Evolutionary conservation across 1,139 yeast genomes (phyloP).

Genomic region (Pneumocystis sp.): DNA sequence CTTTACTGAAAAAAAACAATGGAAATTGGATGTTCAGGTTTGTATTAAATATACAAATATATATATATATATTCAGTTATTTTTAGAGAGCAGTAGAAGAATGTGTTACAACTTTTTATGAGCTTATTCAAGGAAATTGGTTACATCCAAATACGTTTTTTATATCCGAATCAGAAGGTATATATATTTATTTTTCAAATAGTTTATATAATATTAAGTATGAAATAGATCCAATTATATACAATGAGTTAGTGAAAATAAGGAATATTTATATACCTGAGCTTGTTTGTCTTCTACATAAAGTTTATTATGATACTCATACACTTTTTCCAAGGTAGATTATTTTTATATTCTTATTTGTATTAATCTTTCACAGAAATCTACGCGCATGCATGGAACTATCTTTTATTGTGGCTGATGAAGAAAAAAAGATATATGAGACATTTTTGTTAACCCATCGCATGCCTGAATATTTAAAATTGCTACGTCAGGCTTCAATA

Average conservation of each 20-base stretch:
- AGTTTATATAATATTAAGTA: neutral
- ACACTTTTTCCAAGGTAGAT: neutral
- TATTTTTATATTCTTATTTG: neutral
- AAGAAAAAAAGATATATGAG: neutral
- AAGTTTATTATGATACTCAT: conserved; percentile 6
- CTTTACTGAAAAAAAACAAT: conserved; percentile 6
- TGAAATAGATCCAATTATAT: neutral
- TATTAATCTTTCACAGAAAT: neutral
- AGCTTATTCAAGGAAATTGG: conserved; percentile 8
- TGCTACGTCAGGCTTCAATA: neutral
- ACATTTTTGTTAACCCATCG: neutral
- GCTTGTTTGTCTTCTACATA: conserved; percentile 8
- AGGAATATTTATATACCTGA: conserved; percentile 10
- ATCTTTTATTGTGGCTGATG: neutral
- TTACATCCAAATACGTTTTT: conserved; percentile 6
- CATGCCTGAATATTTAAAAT: neutral
- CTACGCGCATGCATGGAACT: neutral
- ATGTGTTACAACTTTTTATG: conserved; percentile 1
- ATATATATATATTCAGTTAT: neutral
- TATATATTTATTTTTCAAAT: neutral
- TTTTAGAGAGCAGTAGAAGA: conserved; percentile 2
- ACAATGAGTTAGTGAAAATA: conserved; percentile 5
- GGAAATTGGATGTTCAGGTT: conserved; percentile 8
- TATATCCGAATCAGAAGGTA: conserved; percentile 4
- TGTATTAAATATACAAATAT: neutral